Base-by-base conservation (phyloP, 208 protist species). In the Crithidia sp. region DNA sequence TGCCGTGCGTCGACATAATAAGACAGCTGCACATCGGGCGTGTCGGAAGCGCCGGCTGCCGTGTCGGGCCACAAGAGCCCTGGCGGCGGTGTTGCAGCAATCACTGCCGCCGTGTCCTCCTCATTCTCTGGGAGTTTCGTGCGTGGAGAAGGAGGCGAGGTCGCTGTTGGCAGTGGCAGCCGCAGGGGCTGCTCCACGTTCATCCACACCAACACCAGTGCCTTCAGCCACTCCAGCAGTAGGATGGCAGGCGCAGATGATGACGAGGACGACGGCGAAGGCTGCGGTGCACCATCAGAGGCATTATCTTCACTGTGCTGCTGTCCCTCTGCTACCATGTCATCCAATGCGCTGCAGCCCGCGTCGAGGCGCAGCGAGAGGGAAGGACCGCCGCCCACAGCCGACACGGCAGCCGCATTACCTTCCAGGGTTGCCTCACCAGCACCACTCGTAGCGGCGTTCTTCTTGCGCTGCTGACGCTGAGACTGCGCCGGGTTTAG, bases 171-270 rank as follows among this genome's bases (percentile, higher is more conserved):
- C 45, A 57, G 50, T 6, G 73, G 63, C 50, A 53, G 65, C 74
- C 50, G 45, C 66, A 67, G 53, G n/a, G 74, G 74, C 66, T 78
- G 74, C 53, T 78, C 74, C 7, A 57, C 74, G 36, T 78, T 73
- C 74, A 78, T 78, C 74, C 74, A 78, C 43, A 78, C 74, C 4
- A 63, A 7, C 19, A 78, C 47, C 19, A 78, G 47, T 12, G 60
- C 44, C 74, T 78, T 78, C 50, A 78, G 43, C 74, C 74, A 78
- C 50, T 73, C 50, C 28, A 78, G 50, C 37, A 78, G 47, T 50
- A 78, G 13, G 17, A 78, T 64, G 4, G 74, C 74, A 5, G 74
- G 74, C 8, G 74, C 74, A 4, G 71, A 76, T 3, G 71, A 76
- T 3, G 71, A 76, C 36, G 70, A 7, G 10, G 49, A 43, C 9